Evolutionary conservation across 2,329 filamentous ascomycete species (phyloP), one percentile per base, ranked within the genome.

Genomic region (Botrytis hyacinthi): DNA sequence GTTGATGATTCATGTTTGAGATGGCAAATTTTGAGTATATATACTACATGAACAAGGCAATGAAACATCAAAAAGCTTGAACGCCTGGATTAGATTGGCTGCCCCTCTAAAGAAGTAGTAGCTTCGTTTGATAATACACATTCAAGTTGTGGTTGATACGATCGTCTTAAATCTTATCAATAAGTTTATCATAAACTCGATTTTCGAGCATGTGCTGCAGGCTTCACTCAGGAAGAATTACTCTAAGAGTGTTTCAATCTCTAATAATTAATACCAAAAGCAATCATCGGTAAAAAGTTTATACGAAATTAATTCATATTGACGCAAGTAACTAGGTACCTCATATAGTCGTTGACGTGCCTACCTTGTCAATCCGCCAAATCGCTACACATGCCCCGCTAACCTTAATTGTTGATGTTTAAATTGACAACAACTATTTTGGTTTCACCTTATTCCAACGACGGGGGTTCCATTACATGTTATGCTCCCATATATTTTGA

Each of bases 21-120:
- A 0, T 0, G 0, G 0, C 0, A 0, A 3, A 4, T 20, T 60
- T 14, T 6, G 0, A 37, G 3, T 14, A 61, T 61, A n/a, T 40
- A 61, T 4, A 0, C 0, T 0, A 16, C 3, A 4, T 0, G 0
- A 1, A 8, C 0, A 1, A 2, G 5, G 4, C 7, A 40, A 9
- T 2, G 6, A 7, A 62, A n/a, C 22, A 9, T 4, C 2, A 3
- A 16, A n/a, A 16, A 7, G 26, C 35, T 42, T 8, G 2, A 61
- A 18, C 7, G 6, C 7, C 6, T 14, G 14, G 4, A 8, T n/a
- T 26, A 5, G 12, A 18, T 16, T n/a, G 14, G 14, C 22, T 26
- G 12, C 12, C 22, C 37, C 37, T 40, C 12, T 16, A 40, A 61
- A 16, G 6, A 40, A 40, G 4, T 12, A 54, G n/a, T 54, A 29